phyloP scores from a whole-genome alignment of 129 eudicot genomes.

The Arctium lappa region DNA sequence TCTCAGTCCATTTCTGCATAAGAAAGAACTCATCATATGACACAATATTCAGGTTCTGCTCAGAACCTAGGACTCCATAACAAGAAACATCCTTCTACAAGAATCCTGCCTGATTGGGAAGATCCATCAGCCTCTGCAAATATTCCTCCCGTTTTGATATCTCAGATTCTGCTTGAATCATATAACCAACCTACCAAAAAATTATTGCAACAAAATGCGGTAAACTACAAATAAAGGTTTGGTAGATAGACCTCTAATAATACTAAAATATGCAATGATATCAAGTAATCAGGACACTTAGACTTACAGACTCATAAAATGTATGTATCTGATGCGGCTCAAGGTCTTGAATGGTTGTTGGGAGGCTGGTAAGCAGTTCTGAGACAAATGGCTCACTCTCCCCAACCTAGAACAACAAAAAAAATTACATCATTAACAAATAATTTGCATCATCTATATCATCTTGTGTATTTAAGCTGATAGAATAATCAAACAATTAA shows the following conservation, averaged over 20 bases:
- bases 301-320: constrained; percentile 92
- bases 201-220: not conserved
- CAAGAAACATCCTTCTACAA: not conserved
- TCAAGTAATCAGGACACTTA: constrained; percentile 2
- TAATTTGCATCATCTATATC: not conserved
- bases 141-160: constrained; percentile 83
- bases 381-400: constrained; percentile 98
- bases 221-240: not conserved
- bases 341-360: constrained; percentile 78
- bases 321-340: constrained; percentile 96
- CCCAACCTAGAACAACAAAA: constrained; percentile 62
- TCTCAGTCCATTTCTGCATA: constrained; percentile 94
- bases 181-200: constrained; percentile 66
- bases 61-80: not conserved
- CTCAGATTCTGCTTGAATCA: constrained; percentile 95
- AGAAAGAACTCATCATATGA: constrained; percentile 15
- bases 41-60: not conserved
- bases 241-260: not conserved
- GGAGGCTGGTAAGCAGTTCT: constrained; percentile 81
- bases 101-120: constrained; percentile 77
- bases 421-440: not conserved
- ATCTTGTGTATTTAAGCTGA: not conserved
- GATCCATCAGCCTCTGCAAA: constrained; percentile 86
- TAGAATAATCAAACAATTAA: not conserved
- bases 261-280: not conserved